Evolutionary conservation across 2,329 filamentous ascomycete genomes (phyloP).

Genomic region (Beauveria pseudobassiana): DNA sequence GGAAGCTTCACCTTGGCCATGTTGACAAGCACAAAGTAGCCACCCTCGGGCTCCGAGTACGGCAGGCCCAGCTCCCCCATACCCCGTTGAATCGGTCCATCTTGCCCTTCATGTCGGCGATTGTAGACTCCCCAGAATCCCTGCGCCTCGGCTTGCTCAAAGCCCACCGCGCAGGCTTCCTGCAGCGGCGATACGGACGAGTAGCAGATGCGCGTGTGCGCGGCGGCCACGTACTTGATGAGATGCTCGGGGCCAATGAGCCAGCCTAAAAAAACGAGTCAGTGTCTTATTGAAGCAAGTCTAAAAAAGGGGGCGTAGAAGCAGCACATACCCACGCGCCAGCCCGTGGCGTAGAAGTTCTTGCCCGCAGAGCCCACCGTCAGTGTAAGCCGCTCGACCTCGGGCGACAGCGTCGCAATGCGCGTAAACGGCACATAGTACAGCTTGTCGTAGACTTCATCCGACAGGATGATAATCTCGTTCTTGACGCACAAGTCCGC

Average conservation of each 20-base stretch:
- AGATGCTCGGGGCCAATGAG: constrained; percentile 82
- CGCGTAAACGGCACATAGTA: constrained; percentile 95
- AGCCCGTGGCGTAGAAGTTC: constrained; percentile 96
- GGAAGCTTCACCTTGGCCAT: constrained; percentile 82
- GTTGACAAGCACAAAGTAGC: constrained; percentile 96
- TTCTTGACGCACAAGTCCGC: constrained; percentile 86
- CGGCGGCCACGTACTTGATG: constrained; percentile 84
- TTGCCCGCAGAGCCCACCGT: constrained; percentile 96
- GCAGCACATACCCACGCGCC: constrained; percentile 62
- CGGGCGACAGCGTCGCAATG: constrained; percentile 82
- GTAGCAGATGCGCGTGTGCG: constrained; percentile 95
- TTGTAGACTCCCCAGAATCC: constrained; percentile 83
- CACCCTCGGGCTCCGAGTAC: constrained; percentile 89
- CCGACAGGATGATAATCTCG: constrained; percentile 86
- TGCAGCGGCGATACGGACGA: constrained; percentile 88
- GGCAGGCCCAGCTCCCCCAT: constrained; percentile 67
- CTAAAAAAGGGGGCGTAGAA: not conserved
- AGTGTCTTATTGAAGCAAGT: too few relatives aligned
- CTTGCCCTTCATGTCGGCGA: constrained; percentile 83
- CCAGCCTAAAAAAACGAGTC: constrained; percentile 51
- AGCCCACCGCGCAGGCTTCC: constrained; percentile 88
- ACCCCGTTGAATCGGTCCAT: constrained; percentile 80
- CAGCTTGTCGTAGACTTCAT: constrained; percentile 90
- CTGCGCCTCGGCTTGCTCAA: constrained; percentile 77
- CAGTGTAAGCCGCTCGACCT: constrained; percentile 79